A percentile compares a stretch with the other conserved stretches of the same genome.
Conservation (phyloP, 2,329 filamentous ascomycete genomes). For the Penicillium rolfsii region DNA sequence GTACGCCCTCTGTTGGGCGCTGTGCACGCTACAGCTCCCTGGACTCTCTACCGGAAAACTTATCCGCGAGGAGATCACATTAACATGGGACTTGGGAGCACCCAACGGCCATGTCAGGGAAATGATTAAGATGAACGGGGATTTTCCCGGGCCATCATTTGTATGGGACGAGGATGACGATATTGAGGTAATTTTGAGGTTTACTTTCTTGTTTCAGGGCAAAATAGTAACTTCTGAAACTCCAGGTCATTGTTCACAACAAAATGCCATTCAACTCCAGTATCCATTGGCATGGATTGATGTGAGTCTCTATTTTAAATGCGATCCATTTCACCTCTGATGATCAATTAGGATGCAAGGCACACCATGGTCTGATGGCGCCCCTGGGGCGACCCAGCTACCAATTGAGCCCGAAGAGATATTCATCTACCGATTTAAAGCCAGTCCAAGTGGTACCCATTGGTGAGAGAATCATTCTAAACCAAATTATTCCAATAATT, state of each 20-base stretch:
- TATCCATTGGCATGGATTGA: background rate
- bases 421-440: background rate
- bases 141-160: background rate
- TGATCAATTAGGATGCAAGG: background rate
- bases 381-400: background rate
- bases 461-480: background rate
- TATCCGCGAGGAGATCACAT: background rate
- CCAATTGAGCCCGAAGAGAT: background rate
- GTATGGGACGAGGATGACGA: background rate
- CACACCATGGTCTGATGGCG: background rate
- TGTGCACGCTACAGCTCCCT: background rate
- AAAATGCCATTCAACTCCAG: background rate
- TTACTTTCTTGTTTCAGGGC: background rate
- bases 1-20: background rate
- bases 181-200: background rate
- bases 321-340: background rate
- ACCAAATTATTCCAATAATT: too few relatives aligned
- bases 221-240: background rate
- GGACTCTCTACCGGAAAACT: background rate
- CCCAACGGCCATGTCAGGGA: background rate
- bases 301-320: background rate
- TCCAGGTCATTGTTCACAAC: background rate
- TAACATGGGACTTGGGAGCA: background rate
- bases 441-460: background rate
- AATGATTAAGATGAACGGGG: background rate